A percentile compares a stretch with the other conserved stretches of the same genome.
phyloP scores from a whole-genome alignment of 2,329 filamentous ascomycete genomes.

The Anisogramma anomala region DNA sequence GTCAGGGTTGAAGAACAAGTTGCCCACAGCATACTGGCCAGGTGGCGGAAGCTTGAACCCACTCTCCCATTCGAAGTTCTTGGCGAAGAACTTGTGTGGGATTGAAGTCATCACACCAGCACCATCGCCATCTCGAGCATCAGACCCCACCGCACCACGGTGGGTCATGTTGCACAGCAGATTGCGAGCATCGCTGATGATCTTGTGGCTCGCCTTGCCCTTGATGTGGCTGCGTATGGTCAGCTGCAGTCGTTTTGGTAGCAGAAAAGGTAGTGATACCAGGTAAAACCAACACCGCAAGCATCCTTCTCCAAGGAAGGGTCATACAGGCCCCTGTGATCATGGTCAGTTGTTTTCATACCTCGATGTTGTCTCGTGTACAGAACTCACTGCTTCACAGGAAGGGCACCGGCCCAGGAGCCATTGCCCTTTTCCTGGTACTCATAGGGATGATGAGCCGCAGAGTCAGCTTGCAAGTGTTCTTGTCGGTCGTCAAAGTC shows the following conservation, averaged over 20 bases:
- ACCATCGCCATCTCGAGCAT: slow-evolving; percentile 94
- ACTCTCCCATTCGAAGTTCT: slow-evolving; percentile 91
- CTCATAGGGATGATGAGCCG: slow-evolving; percentile 60
- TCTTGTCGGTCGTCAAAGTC: slow-evolving; percentile 59
- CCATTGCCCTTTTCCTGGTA: slow-evolving; percentile 76
- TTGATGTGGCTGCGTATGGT: slow-evolving; percentile 69
- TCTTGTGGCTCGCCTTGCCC: slow-evolving; percentile 94
- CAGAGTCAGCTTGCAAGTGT: slow-evolving; percentile 47
- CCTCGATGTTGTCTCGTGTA: background rate
- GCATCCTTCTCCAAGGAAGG: slow-evolving; percentile 96
- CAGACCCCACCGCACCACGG: slow-evolving; percentile 92
- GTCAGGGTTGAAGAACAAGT: slow-evolving; percentile 97
- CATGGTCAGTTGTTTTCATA: no score
- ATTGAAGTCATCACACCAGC: slow-evolving; percentile 99
- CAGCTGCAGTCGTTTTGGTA: background rate
- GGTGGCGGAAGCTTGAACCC: slow-evolving; percentile 74
- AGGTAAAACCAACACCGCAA: slow-evolving; percentile 97
- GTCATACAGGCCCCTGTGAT: slow-evolving; percentile 71
- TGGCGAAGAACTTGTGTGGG: slow-evolving; percentile 95
- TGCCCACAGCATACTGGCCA: slow-evolving; percentile 93
- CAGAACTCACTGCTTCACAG: slow-evolving; percentile 71
- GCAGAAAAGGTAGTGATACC: slow-evolving; percentile 45
- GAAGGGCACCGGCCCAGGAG: slow-evolving; percentile 89
- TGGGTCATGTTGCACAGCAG: slow-evolving; percentile 99
- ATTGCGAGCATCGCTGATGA: slow-evolving; percentile 93